phyloP scores from a whole-genome alignment of 768 basidiomycete species.

The Mycena haematopus region DNA sequence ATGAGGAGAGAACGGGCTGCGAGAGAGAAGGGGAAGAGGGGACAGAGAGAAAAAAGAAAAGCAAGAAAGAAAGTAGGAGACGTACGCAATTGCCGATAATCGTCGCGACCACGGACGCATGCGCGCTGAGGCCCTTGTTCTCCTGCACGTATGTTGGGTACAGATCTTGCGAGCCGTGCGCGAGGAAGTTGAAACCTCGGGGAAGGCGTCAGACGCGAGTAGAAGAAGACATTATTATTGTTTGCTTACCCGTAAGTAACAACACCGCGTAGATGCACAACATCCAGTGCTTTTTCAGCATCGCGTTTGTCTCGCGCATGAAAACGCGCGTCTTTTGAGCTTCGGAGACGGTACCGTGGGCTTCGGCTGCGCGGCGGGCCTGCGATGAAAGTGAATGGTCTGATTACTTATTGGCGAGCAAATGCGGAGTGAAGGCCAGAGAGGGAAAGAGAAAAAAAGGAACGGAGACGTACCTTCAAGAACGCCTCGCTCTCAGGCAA shows the following conservation, averaged over 20 bases:
- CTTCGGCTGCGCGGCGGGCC: conserved; percentile 22
- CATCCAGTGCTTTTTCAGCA: conserved; percentile 85
- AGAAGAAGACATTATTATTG: too few relatives aligned
- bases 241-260: conserved; percentile 67
- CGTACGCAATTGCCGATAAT: conserved; percentile 78
- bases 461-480: conserved; percentile 13
- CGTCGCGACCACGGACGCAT: conserved; percentile 72
- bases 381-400: too few relatives aligned
- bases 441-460: conserved; percentile 2
- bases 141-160: conserved; percentile 78
- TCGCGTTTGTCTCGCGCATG: conserved; percentile 70
- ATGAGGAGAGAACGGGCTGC: too few relatives aligned
- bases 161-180: conserved; percentile 78
- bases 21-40: conserved; percentile 4
- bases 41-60: conserved; percentile 1
- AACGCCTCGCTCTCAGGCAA: conserved; percentile 77
- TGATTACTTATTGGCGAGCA: too few relatives aligned
- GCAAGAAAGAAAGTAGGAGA: conserved; percentile 12
- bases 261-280: conserved; percentile 84
- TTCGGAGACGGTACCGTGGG: conserved; percentile 36
- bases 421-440: too few relatives aligned
- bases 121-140: conserved; percentile 64
- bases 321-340: conserved; percentile 72
- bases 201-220: not conserved
- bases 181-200: conserved; percentile 29